Evolutionary conservation across 441 rosid genomes (phyloP).

Genomic region (Raphanus hybrid): DNA sequence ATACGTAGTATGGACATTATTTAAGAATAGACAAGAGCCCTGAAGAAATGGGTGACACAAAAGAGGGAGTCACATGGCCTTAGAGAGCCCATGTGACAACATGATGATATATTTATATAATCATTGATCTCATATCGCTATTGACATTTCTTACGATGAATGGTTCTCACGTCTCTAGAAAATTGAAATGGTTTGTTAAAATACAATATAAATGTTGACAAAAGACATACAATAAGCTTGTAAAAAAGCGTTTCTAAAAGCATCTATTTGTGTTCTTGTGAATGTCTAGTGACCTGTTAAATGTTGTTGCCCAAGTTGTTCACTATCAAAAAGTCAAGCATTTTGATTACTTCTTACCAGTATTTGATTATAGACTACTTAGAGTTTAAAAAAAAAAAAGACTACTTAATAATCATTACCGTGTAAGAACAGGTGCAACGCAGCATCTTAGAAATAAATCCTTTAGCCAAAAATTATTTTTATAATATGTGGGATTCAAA

Average conservation of each 20-base stretch:
- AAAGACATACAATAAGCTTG: constrained; percentile 12
- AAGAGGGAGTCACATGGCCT: constrained; percentile 41
- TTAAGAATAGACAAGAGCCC: constrained; percentile 32
- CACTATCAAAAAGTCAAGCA: constrained; percentile 29
- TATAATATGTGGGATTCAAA: no score
- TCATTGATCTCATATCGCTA: constrained; percentile 25
- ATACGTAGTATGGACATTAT: constrained; percentile 28
- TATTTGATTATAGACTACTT: no score
- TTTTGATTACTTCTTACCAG: no score
- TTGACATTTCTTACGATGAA: constrained; percentile 36
- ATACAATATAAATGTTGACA: constrained; percentile 23
- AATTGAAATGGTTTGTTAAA: neutral
- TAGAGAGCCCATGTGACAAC: constrained; percentile 42
- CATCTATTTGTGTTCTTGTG: constrained; percentile 24
- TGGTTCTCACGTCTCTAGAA: neutral
- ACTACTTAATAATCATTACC: no score
- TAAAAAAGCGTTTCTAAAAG: constrained; percentile 24
- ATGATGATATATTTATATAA: constrained; percentile 7
- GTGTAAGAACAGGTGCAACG: no score
- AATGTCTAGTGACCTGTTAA: constrained; percentile 27
- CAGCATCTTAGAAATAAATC: no score
- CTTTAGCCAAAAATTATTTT: no score
- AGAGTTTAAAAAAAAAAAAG: no score
- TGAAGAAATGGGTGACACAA: constrained; percentile 35
- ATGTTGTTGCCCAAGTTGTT: constrained; percentile 30